Percentiles rank a stretch among this genome's conserved stretches.
phyloP scores from a whole-genome alignment of 768 basidiomycete species.

The Pleurotus tuoliensis region DNA sequence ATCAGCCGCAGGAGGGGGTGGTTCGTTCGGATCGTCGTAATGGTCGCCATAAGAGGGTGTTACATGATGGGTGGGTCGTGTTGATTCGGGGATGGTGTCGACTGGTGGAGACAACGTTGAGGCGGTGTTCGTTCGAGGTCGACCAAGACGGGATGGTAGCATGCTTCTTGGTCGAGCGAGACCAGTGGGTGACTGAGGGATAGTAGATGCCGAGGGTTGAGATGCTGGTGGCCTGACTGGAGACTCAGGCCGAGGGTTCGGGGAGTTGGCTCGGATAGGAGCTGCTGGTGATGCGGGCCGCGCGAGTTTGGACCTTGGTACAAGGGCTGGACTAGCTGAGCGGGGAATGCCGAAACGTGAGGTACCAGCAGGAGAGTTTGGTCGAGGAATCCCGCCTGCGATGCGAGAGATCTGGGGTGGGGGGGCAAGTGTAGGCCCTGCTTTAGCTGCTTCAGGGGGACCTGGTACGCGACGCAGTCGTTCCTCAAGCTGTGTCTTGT shows the following conservation, averaged over 20 bases:
- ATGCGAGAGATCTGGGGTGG: slow-evolving; percentile 51
- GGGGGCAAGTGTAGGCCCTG: slow-evolving; percentile 33
- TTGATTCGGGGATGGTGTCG: slow-evolving; percentile 11
- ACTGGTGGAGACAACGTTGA: slow-evolving; percentile 13
- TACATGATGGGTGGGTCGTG: neutral
- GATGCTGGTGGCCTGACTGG: slow-evolving; percentile 32
- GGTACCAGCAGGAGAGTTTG: slow-evolving; percentile 42
- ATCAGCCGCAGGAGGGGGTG: slow-evolving; percentile 35
- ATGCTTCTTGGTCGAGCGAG: slow-evolving; percentile 60
- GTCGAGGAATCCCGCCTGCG: slow-evolving; percentile 40
- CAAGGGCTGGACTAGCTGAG: slow-evolving; percentile 17
- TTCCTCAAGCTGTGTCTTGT: slow-evolving; percentile 91
- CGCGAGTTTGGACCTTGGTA: slow-evolving; percentile 33
- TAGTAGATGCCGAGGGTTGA: slow-evolving; percentile 17
- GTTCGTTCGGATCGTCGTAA: slow-evolving; percentile 24
- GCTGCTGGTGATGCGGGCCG: slow-evolving; percentile 42
- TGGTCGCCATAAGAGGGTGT: neutral
- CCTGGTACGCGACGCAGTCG: slow-evolving; percentile 79
- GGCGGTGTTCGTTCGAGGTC: slow-evolving; percentile 50
- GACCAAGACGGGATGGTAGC: slow-evolving; percentile 71
- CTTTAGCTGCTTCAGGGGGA: slow-evolving; percentile 44
- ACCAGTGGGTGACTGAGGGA: slow-evolving; percentile 39
- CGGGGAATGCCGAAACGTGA: slow-evolving; percentile 42
- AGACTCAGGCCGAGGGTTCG: slow-evolving; percentile 39
- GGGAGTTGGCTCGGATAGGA: slow-evolving; percentile 36